Percentiles rank a stretch among this genome's conserved stretches.
Evolutionary conservation across 176 grass and related monocot species (phyloP).

Genomic region (Carex myosuroides): DNA sequence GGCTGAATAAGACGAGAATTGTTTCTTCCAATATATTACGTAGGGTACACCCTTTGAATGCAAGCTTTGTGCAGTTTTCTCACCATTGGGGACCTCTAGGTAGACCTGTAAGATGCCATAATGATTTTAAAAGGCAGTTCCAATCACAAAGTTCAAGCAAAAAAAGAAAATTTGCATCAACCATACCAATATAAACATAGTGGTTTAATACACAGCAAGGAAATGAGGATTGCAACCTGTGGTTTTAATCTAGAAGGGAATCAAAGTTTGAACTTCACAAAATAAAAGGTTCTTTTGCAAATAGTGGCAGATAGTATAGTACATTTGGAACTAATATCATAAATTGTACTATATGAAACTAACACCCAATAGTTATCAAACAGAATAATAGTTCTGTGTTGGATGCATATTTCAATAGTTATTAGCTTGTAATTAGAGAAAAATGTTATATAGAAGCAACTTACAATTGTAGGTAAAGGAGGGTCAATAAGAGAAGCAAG

Average conservation of each 20-base stretch:
- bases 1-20: conserved; percentile 51
- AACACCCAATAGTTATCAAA: not conserved
- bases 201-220: conserved; percentile 14
- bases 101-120: conserved; percentile 39
- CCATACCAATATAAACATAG: not conserved
- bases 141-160: not conserved
- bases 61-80: conserved; percentile 57
- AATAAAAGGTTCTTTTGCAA: not conserved
- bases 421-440: not conserved
- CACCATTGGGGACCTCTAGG: conserved; percentile 52
- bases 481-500: conserved; percentile 39
- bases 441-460: not conserved
- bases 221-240: conserved; percentile 3
- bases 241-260: conserved; percentile 21
- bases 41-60: conserved; percentile 65
- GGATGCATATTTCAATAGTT: not conserved
- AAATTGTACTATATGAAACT: not conserved
- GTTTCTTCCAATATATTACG: conserved; percentile 71
- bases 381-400: not conserved
- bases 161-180: not conserved
- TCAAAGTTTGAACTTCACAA: not conserved
- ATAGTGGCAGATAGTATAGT: not conserved
- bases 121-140: conserved; percentile 15
- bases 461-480: conserved; percentile 62
- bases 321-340: not conserved